Base-by-base conservation (phyloP, 2,329 filamentous ascomycete species). In the Penicillium sp. region DNA sequence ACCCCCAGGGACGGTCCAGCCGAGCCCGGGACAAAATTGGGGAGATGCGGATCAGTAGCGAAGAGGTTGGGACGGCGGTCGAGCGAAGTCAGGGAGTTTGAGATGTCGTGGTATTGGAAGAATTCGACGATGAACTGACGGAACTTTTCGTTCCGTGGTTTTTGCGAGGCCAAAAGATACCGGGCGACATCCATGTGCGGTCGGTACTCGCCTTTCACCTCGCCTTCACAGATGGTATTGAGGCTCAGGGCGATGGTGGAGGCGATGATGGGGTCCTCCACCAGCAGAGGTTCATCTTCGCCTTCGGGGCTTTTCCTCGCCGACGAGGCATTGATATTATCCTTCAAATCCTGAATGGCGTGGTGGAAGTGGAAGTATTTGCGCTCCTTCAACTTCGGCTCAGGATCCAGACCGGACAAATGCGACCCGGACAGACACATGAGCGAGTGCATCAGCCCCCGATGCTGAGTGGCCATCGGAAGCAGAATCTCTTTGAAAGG, bases 391-490 rank as follows among this genome's bases (percentile, higher is more conserved):
- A 82, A 77, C 31, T 77, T 77, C 38, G 77, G 75, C 49, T 79
- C 78, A 1, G 79, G 78, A 55, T 78, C 78, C 13, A 80, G 70
- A 8, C 78, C 79, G n/a, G 80, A 79, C 49, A 86, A 72, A 65
- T 96, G 91, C 56, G 87, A 91, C 63, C 90, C 90, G 36, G 91
- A 90, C 8, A 96, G 80, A 43, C 90, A 91, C 49, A 96, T 81
- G 47, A 96, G 85, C 10, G 91, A 94, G 71, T 96, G 92, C 91
- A 96, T 96, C 49, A 96, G 79, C 11, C 91, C 91, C 58, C 86
- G 82, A 68, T 96, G 88, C 56, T 87, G 81, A 40, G 90, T 86
- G 2, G 92, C 91, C 77, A 95, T 89, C 1, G 90, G 90, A 2
- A 96, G 79, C 34, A 96, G 78, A 61, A 94, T 87, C 60, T 91